Base-by-base conservation (phyloP, 2,329 filamentous ascomycete genomes). In the Plectosphaerella plurivora region DNA sequence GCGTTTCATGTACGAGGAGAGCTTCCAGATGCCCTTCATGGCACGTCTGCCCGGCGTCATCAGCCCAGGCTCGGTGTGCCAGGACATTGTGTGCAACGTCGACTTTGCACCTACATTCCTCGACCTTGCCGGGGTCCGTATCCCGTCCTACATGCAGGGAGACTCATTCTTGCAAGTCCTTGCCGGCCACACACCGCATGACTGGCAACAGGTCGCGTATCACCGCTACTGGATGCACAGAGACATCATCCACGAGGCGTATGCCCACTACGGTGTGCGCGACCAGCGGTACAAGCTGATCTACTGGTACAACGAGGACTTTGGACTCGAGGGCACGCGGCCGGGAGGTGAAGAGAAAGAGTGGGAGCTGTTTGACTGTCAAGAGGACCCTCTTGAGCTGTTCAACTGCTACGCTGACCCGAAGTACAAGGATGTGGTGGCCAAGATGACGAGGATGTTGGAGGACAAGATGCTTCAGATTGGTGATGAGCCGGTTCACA, bases 141-240 rank as follows among this genome's bases (percentile, higher is more conserved):
- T 64, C 0, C 78, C 78, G 0, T 72, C 60, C 0, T 81, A 79
- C 52, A 79, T 81, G 77, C 78, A 81, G 53, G 78, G 78, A 4
- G 58, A 65, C 0, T 74, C 72, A 0, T 78, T 81, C 58, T 62
- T 65, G 0, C 2, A 51, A 0, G 58, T 78, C 1, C 53, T 79
- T 1, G 57, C 62, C 12, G 68, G 69, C 3, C 50, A 61, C 3
- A 72, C 71, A 1, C 75, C 74, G 0, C 28, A 28, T 0, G 66
- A 72, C 51, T 80, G 77, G 76, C 72, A 75, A 51, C 74, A 81
- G 54, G 66, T 79, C 0, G 78, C 77, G 0, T 81, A 80, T 52
- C 76, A 82, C 53, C 70, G 76, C 0, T 81, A 81, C 62, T 81
- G 76, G 77, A 81, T 81, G 77, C 74, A 81, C 60, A 69, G 70